Base-by-base conservation (phyloP, 345 rosid species). In the Mercurialis annua region DNA sequence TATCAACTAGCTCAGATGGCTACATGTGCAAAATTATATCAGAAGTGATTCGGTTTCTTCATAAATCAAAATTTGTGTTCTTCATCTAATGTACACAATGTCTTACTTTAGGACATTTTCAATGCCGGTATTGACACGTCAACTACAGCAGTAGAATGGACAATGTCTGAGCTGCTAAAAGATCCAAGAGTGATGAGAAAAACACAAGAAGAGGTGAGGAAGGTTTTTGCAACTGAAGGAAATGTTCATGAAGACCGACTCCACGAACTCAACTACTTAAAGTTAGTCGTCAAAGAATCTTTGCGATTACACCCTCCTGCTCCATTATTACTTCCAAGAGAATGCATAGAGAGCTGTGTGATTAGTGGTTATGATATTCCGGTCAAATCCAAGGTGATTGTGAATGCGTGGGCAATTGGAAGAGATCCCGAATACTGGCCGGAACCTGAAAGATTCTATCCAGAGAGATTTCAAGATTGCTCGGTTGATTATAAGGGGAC, bases 141-240 rank as follows among this genome's bases (percentile, higher is more conserved):
- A 11, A 15, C 62, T 4, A 15, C 52, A 12, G n/a, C 38, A 3
- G 27, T 66, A 16, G 42, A 66, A 15, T 54, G 62, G 61, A 27
- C 52, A 40, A 54, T 66, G 53, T 53, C 62, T 10, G 62, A 66
- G 30, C 5, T 66, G 52, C 17, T 66, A 40, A 66, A 42, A 11
- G 40, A 54, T 16, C 62, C 70, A 53, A 40, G 27, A 0, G 14
- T 29, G 14, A 26, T 66, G 62, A 5, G n/a, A n/a, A n/a, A n/a
- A n/a, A n/a, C n/a, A n/a, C n/a, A n/a, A n/a, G n/a, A n/a, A n/a
- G n/a, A n/a, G n/a, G n/a, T n/a, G n/a, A n/a, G n/a, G n/a, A n/a
- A n/a, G n/a, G n/a, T n/a, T n/a, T n/a, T n/a, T n/a, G n/a, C n/a
- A n/a, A n/a, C n/a, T n/a, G n/a, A 57, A 54, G 52, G 53, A 27